A percentile compares a stretch with the other conserved stretches of the same genome.
These are phyloP conservation scores for Salicornia ramosissima DNA, from an alignment of 148 eudicot genomes.

Conservation along the genomic window DNA sequence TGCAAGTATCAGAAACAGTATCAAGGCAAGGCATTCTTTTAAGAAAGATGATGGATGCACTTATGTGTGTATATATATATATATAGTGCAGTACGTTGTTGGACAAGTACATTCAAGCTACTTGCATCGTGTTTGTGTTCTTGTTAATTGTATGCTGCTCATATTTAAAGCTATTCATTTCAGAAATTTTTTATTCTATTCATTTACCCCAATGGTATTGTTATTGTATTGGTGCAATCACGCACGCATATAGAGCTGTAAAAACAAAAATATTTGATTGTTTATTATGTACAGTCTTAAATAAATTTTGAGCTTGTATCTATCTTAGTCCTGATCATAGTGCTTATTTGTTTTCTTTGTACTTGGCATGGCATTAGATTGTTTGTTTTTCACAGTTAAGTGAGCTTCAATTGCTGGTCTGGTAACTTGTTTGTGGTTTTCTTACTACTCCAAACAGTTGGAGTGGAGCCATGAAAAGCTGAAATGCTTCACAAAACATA, in stretches of 20 bases:
- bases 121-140: not conserved
- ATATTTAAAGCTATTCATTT: not conserved
- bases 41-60: not conserved
- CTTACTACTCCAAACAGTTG: no score
- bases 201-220: not conserved
- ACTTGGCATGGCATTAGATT: not conserved
- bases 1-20: not conserved
- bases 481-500: no score
- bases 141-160: not conserved
- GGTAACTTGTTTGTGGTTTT: no score
- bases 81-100: no score
- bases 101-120: not conserved
- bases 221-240: not conserved
- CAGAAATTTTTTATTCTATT: slow-evolving; percentile 1
- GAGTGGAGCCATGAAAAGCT: no score
- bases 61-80: no score
- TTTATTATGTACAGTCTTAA: not conserved
- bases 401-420: no score
- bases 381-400: no score
- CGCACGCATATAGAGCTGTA: not conserved
- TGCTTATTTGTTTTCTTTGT: not conserved
- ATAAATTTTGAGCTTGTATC: not conserved
- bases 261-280: not conserved
- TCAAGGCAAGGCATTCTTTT: not conserved
- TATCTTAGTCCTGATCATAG: not conserved